Evolutionary conservation across 306 rosid genomes (phyloP).

Genomic region (Begonia peltatifolia): DNA sequence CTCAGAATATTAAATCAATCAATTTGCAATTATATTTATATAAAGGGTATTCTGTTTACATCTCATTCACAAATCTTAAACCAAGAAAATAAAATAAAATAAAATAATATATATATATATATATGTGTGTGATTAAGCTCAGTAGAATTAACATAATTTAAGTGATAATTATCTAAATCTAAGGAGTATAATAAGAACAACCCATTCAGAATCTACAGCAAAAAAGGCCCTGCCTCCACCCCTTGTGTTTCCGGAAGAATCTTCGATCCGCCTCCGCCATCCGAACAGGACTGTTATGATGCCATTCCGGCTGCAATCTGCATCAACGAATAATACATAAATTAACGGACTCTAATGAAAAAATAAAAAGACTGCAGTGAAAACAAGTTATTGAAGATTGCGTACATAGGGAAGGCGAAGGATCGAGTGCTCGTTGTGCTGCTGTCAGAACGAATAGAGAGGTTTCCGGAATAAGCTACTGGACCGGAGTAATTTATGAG

Average conservation of each 20-base stretch:
- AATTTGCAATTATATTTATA: too few relatives aligned
- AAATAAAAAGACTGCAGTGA: too few relatives aligned
- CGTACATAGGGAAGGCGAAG: slow-evolving; percentile 82
- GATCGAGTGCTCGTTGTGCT: slow-evolving; percentile 94
- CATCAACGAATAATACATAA: neutral
- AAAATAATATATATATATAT: too few relatives aligned
- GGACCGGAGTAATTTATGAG: slow-evolving; percentile 45
- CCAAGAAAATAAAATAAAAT: too few relatives aligned
- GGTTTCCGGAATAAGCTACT: slow-evolving; percentile 61
- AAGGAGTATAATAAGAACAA: slow-evolving; percentile 8
- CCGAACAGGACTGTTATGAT: slow-evolving; percentile 61
- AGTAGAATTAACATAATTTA: too few relatives aligned
- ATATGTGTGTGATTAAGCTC: too few relatives aligned
- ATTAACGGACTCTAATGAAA: too few relatives aligned
- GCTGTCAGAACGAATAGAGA: slow-evolving; percentile 89
- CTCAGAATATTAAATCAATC: too few relatives aligned
- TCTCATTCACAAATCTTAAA: too few relatives aligned
- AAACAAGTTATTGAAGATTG: neutral
- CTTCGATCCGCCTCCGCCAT: slow-evolving; percentile 70
- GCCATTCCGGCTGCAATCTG: slow-evolving; percentile 80
- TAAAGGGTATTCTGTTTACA: too few relatives aligned
- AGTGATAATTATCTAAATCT: too few relatives aligned
- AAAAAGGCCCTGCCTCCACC: slow-evolving; percentile 56
- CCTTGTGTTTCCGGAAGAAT: slow-evolving; percentile 29
- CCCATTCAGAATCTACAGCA: slow-evolving; percentile 82